Conservation (phyloP, 371 early-diverging fungal species). For the Sporodiniella umbellata region DNA sequence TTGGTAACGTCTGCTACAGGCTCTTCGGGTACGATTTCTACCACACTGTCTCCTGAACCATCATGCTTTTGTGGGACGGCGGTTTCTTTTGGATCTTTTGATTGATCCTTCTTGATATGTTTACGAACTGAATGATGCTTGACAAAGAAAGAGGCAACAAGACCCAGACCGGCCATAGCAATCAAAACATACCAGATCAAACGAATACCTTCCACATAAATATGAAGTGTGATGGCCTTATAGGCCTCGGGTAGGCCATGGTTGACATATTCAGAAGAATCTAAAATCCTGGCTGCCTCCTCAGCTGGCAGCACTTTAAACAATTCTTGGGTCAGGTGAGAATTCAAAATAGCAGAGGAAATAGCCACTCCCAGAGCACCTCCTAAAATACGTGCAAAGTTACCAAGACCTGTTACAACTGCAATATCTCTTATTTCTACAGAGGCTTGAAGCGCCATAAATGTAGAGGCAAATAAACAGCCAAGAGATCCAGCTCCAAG, state of each 20-base stretch:
- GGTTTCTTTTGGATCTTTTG: no score
- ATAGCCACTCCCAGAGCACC: constrained; percentile 50
- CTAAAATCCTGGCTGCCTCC: constrained; percentile 16
- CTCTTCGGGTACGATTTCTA: no score
- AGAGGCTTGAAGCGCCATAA: constrained; percentile 46
- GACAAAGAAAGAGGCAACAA: constrained; percentile 18
- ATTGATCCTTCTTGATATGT: not conserved
- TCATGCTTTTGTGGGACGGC: no score
- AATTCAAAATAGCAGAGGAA: constrained; percentile 36
- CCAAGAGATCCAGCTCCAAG: constrained; percentile 23
- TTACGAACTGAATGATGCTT: constrained; percentile 12
- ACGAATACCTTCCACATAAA: constrained; percentile 27
- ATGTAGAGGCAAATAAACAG: constrained; percentile 32
- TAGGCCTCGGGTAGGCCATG: constrained; percentile 35
- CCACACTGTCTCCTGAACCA: no score
- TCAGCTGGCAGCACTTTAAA: constrained; percentile 26
- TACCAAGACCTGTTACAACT: constrained; percentile 45
- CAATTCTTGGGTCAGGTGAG: constrained; percentile 23
- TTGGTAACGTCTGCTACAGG: no score
- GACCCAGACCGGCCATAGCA: constrained; percentile 30
- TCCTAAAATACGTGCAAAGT: constrained; percentile 43
- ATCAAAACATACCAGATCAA: constrained; percentile 40
- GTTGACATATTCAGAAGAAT: constrained; percentile 34
- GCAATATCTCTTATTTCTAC: constrained; percentile 41
- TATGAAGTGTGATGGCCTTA: constrained; percentile 11